Evolutionary conservation across 805 yeast species (phyloP), one percentile per base, ranked within the genome.

Genomic region (Deakozyma indianensis): DNA sequence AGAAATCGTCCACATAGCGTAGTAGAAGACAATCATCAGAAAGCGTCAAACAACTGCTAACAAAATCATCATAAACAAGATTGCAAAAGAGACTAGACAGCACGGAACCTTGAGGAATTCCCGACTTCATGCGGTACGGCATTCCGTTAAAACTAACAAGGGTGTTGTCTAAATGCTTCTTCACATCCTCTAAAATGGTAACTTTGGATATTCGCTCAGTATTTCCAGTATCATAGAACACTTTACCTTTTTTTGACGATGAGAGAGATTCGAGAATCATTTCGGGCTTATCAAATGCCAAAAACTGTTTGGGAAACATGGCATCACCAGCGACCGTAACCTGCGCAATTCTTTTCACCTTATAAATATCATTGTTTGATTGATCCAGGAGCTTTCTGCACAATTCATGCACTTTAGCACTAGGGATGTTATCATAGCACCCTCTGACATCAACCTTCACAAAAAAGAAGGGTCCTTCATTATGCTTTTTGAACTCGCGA

Each of bases 91-190:
- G 65, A 1, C 83, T 73, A 47, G 95, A 90, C 3, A 87, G 59
- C 1, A 80, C 77, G 4, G 85, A 74, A 0, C 97, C 97, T 63
- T 88, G 97, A 45, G 80, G 87, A 0, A 90, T 68, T 0, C 97
- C 97, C 7, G 64, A 59, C 40, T 64, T 73, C 47, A 94, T 64
- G n/a, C 58, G 55, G 54, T 67, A 73, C 2, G 65, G 60, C 4
- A 53, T 50, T 0, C 59, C 54, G 3, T 64, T 63, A 2, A 72
- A 58, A 23, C 60, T 59, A 7, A 65, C 50, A 3, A 48, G 63
- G 0, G 83, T 70, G 11, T 69, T 62, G n/a, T 62, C 61, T 14
- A 86, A 58, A 47, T 83, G 87, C n/a, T 62, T 58, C 18, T 63
- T 58, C 0, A 80, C 64, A 9, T 75, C 57, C 0, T 62, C 59